Conservation (phyloP, 2,329 filamentous ascomycete genomes). For the Ramichloridium luteum region DNA sequence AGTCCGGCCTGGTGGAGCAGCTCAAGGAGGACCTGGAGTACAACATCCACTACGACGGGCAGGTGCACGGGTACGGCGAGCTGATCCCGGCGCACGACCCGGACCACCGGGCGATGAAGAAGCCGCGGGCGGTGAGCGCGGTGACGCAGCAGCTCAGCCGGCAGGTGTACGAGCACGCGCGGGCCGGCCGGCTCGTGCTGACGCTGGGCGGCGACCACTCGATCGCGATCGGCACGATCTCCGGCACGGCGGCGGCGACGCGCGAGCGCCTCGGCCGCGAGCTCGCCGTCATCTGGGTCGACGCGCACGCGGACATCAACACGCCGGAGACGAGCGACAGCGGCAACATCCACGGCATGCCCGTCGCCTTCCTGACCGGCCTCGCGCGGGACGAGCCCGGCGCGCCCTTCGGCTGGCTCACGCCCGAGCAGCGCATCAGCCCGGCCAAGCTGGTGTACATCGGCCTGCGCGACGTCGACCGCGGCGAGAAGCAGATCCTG, state of each 20-base stretch:
- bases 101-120: conserved; percentile 85
- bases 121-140: conserved; percentile 70
- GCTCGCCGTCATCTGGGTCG: conserved; percentile 95
- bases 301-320: conserved; percentile 97
- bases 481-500: conserved; percentile 86
- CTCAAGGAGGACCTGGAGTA: conserved; percentile 78
- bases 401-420: conserved; percentile 83
- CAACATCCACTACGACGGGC: conserved; percentile 70
- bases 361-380: conserved; percentile 80
- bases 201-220: conserved; percentile 94
- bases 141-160: conserved; percentile 69
- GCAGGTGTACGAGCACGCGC: conserved; percentile 80
- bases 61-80: conserved; percentile 70
- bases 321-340: conserved; percentile 79
- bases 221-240: conserved; percentile 88
- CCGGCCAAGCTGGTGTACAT: conserved; percentile 91
- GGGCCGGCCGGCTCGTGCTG: conserved; percentile 71
- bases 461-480: conserved; percentile 81
- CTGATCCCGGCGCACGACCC: conserved; percentile 61
- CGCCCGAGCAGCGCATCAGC: conserved; percentile 57
- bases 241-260: conserved; percentile 73
- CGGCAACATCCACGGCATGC: conserved; percentile 97
- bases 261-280: conserved; percentile 71
- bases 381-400: conserved; percentile 57
- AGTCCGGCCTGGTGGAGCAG: conserved; percentile 73